Evolutionary conservation across 2,329 filamentous ascomycete species (phyloP), one percentile per base, ranked within the genome.

Genomic region (Hyphodiscus sp.): DNA sequence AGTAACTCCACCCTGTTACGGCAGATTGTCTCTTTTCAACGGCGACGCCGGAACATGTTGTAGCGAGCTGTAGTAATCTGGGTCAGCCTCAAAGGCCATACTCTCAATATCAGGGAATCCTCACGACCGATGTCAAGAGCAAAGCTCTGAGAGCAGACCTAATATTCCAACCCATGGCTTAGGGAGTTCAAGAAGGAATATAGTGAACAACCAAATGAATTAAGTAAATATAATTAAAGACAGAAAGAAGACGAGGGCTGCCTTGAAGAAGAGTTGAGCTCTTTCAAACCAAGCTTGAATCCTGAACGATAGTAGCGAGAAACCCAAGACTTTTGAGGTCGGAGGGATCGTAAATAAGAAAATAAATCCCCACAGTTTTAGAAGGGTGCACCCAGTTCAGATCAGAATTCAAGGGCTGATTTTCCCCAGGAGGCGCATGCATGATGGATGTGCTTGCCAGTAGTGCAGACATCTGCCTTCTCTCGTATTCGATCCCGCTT

Each of bases 1-100:
- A 58, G 53, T 63, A 64, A 1, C 23, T 41, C 50, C 50, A 56
- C 43, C 50, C 47, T 45, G 54, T 44, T 18, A 48, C 47, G 20
- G 54, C 33, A 23, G 50, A 45, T 44, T 56, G 54, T 29, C 54
- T 56, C 19, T 51, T 43, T 38, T 55, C 53, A n/a, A 55, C 41
- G 26, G 41, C 33, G 4, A n/a, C 41, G 16, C 49, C 53, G n/a
- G 53, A 46, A 10, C 30, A 33, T 46, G 52, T 45, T 19, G 23
- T 29, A 9, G 41, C 44, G 41, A 54, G 16, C 52, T 54, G 20
- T 19, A 13, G 45, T 13, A n/a, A 38, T n/a, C 16, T 38, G 29
- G 16, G 7, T 49, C 19, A 50, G 47, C 20, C 8, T 33, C 2
- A 4, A 26, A n/a, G 13, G 29, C 15, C 13, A 41, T 26, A n/a